Evolutionary conservation across 805 yeast species (phyloP).

Genomic region (Pichia thaimueangensis): DNA sequence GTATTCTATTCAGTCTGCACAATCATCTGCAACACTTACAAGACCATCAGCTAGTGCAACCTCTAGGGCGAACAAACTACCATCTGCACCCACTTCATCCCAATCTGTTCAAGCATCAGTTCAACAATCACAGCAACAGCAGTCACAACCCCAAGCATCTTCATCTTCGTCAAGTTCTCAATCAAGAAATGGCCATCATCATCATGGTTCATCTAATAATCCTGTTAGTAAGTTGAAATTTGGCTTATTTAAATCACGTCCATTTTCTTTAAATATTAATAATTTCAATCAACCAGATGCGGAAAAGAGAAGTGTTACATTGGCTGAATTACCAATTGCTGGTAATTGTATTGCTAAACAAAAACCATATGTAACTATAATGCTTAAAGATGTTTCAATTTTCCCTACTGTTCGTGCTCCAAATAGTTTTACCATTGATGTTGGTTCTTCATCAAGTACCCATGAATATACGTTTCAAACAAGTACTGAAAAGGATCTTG

Average conservation of each 20-base stretch:
- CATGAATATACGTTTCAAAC: conserved; percentile 64
- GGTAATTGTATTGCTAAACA: conserved; percentile 28
- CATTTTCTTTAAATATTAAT: conserved; percentile 49
- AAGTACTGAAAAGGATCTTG: conserved; percentile 49
- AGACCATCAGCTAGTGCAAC: neutral
- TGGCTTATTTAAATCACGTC: conserved; percentile 38
- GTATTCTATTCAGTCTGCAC: neutral
- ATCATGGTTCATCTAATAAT: conserved; percentile 3
- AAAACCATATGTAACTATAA: conserved; percentile 46
- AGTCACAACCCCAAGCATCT: no score
- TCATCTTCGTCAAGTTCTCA: conserved; percentile 1
- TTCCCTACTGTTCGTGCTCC: conserved; percentile 50
- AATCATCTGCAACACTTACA: neutral
- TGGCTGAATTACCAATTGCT: conserved; percentile 55
- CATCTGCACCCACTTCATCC: no score
- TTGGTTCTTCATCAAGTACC: conserved; percentile 9
- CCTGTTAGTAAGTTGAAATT: conserved; percentile 21
- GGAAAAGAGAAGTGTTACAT: conserved; percentile 33
- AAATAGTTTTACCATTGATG: conserved; percentile 42
- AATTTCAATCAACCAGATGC: conserved; percentile 20
- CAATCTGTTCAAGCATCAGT: neutral
- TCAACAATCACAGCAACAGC: neutral
- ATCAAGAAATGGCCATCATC: no score
- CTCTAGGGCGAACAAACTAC: neutral
- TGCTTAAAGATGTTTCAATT: conserved; percentile 39